A percentile compares a stretch with the other conserved stretches of the same genome.
phyloP scores from a whole-genome alignment of 805 yeast species.

The Wickerhamiella spandovensis region DNA sequence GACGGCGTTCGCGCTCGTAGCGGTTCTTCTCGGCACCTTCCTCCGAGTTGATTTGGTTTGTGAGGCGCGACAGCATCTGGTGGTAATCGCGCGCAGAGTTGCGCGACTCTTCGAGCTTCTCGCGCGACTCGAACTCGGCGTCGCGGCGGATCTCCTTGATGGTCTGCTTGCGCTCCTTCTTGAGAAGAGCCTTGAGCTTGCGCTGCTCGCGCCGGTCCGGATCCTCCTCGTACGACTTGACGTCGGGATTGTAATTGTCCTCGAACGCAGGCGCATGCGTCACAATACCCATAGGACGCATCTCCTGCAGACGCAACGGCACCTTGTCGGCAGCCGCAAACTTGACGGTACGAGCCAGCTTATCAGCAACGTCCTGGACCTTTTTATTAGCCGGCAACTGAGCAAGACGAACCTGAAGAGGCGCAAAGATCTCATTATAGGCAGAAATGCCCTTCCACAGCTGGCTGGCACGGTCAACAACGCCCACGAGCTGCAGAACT shows the following conservation, averaged over 20 bases:
- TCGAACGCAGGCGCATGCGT: conserved; percentile 84
- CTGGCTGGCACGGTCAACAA: conserved; percentile 13
- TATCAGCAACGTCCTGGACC: conserved; percentile 19
- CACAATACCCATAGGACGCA: conserved; percentile 72
- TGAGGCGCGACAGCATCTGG: conserved; percentile 74
- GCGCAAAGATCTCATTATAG: conserved; percentile 19
- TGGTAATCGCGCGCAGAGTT: conserved; percentile 67
- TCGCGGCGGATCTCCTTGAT: conserved; percentile 86
- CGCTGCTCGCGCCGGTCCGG: conserved; percentile 66
- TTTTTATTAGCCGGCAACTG: conserved; percentile 19
- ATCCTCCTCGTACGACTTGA: conserved; percentile 79
- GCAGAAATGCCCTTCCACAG: conserved; percentile 22
- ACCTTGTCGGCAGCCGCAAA: conserved; percentile 38
- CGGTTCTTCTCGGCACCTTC: conserved; percentile 93
- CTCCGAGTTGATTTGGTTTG: conserved; percentile 76
- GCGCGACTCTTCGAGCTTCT: conserved; percentile 68
- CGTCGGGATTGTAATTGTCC: conserved; percentile 91
- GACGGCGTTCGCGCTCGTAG: conserved; percentile 78
- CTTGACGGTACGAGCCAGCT: conserved; percentile 37
- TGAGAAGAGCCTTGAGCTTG: conserved; percentile 72
- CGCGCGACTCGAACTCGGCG: conserved; percentile 73
- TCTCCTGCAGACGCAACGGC: conserved; percentile 73
- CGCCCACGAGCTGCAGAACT: conserved; percentile 8
- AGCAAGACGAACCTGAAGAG: conserved; percentile 10
- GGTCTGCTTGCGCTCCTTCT: conserved; percentile 81